Evolutionary conservation across 164 flowering plant species (phyloP), one percentile per base, ranked within the genome.

Genomic region (Euptelea pleiosperma): DNA sequence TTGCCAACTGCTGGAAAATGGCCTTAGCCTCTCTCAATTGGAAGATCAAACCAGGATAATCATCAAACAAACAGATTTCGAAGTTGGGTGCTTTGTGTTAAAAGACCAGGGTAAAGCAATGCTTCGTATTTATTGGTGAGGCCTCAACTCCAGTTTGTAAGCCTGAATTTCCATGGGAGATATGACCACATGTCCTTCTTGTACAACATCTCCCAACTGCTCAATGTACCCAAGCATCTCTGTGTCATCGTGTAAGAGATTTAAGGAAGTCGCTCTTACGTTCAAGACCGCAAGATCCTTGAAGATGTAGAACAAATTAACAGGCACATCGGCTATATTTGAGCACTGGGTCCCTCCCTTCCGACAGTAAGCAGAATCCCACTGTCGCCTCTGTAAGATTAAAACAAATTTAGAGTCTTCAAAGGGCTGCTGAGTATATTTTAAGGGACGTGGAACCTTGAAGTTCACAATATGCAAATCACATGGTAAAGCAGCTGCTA

Each of bases 131-230:
- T 71, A 72, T 42, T 77, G 58, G 5, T 67, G 81, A 10, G 84
- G 87, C 58, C 73, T 77, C 55, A 93, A 24, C 29, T 80, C 96
- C 58, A 94, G 67, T 72, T 84, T 94, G 84, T 89, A 94, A 35
- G 99, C 96, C 62, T 82, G 96, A 57, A 94, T 75, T 62, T 94
- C 99, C 98, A 91, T 94, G 16, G 99, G 98, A 37, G 93, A 73
- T 36, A 91, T 77, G 21, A 69, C 22, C 6, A 89, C 74, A 42
- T 77, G 80, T 12, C 98, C 96, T 29, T 89, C 99, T 41, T 70
- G 83, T 21, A 73, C 77, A 50, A 70, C 74, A 55, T 82, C 89
- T 55, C 79, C 83, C 33, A 72, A 53, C 58, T 81, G 83, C 62
- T 83, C 89, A 41, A 47, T 21, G 35, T 85, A 87, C 36, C 99